Base-by-base conservation (phyloP, 2,329 filamentous ascomycete genomes). In the Stemphylium lycopersici region DNA sequence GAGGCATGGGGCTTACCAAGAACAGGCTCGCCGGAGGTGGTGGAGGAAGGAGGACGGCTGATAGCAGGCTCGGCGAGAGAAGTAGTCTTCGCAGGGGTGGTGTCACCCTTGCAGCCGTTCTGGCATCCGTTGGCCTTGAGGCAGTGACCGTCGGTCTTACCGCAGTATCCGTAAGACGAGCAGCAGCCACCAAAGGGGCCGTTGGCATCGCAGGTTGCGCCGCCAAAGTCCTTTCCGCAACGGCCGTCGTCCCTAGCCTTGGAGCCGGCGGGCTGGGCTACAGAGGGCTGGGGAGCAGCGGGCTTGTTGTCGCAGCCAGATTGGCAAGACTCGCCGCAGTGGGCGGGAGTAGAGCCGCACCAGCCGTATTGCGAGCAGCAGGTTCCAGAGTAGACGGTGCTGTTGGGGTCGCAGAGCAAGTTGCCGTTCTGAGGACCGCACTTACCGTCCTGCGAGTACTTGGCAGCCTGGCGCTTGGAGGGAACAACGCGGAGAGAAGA, bases 331-430 rank as follows among this genome's bases (percentile, higher is more conserved):
- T 68, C 66, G 33, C 68, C 76, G 57, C 75, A 77, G 56, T 77
- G 73, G 24, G 67, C 74, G n/a, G 70, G 44, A 33, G 74, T 76
- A 54, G 73, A 73, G 61, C 79, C 80, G 56, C 79, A 81, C 75
- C 74, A 76, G 42, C 73, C 72, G 54, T 77, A 75, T 59, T 69
- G 64, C 38, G 77, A 79, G 65, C 79, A 82, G 61, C 79, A 81
- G 29, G 72, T 68, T 36, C 79, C 79, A 2, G 62, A 73, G 67
- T 82, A 81, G 11, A 67, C 71, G 4, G 67, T 78, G 66, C 76
- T 79, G 6, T 78, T 76, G 38, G 79, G 76, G 58, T 80, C 72
- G 59, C 76, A 78, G 37, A 78, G 66, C 7, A 74, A 55, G 52
- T 75, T 76, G 49, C 69, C 70, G 60, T 77, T 71, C 15, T 67